A percentile compares a stretch with the other conserved stretches of the same genome.
These are phyloP conservation scores for Allomyces arbusculus DNA, from an alignment of 192 early-diverging fungal species.

Conservation along the genomic window DNA sequence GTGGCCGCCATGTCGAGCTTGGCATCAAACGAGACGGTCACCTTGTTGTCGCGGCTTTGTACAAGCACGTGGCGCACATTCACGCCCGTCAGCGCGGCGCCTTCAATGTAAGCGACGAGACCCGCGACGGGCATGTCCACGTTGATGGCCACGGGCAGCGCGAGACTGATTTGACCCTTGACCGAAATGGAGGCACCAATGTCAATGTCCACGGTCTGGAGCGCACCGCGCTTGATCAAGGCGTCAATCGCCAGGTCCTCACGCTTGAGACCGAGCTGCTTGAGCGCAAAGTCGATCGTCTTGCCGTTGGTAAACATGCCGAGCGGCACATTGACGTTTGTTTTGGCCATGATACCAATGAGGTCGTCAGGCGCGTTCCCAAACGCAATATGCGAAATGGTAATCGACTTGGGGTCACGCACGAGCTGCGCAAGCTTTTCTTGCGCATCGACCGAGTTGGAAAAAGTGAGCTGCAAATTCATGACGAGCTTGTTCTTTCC, in stretches of 20 bases:
- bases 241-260: not conserved
- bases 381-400: not conserved
- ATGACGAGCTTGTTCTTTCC: not conserved
- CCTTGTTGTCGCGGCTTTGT: not conserved
- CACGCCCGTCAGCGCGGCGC: not conserved
- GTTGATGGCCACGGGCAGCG: not conserved
- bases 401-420: not conserved
- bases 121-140: not conserved
- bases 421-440: not conserved
- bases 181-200: not conserved
- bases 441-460: not conserved
- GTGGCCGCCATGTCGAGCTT: not conserved
- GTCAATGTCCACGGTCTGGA: not conserved
- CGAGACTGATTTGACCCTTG: not conserved
- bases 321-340: not conserved
- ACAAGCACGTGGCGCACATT: not conserved
- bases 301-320: not conserved
- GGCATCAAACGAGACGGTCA: not conserved
- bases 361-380: not conserved
- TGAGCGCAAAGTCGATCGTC: not conserved
- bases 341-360: not conserved
- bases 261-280: not conserved
- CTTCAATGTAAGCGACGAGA: not conserved
- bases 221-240: not conserved
- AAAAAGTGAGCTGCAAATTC: not conserved